Percentiles rank a stretch among this genome's conserved stretches.
Conservation (phyloP, 2,329 filamentous ascomycete genomes). For the Curvularia hawaiiensis region DNA sequence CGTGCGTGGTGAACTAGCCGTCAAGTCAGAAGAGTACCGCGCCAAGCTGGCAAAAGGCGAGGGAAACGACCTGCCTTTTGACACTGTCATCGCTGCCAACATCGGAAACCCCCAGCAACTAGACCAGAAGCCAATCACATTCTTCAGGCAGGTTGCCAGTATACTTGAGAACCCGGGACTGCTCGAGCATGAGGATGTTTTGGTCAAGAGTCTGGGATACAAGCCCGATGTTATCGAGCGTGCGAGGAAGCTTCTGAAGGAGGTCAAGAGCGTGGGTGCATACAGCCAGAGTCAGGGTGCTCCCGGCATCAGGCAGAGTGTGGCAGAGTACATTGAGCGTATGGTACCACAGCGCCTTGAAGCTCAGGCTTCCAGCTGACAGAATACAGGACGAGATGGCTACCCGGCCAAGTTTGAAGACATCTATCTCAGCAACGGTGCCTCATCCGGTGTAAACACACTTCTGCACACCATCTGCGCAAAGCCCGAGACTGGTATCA, state of each 20-base stretch:
- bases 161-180: conserved; percentile 88
- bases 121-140: conserved; percentile 98
- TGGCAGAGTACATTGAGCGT: conserved; percentile 93
- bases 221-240: conserved; percentile 86
- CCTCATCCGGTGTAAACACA: conserved; percentile 93
- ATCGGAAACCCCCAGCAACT: conserved; percentile 99
- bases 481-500: conserved; percentile 75
- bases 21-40: conserved; percentile 90
- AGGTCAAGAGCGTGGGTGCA: conserved; percentile 89
- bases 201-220: conserved; percentile 79
- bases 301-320: conserved; percentile 82
- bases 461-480: conserved; percentile 89
- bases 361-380: conserved; percentile 15
- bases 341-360: conserved; percentile 44
- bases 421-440: conserved; percentile 90
- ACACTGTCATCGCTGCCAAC: conserved; percentile 93
- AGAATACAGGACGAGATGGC: conserved; percentile 74
- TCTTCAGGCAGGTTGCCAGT: conserved; percentile 96
- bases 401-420: conserved; percentile 79
- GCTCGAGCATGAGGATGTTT: conserved; percentile 80
- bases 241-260: conserved; percentile 78
- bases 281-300: conserved; percentile 95
- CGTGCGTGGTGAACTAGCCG: conserved; percentile 92
- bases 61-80: conserved; percentile 76
- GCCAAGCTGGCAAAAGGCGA: conserved; percentile 67